Evolutionary conservation across 2,329 filamentous ascomycete species (phyloP).

Genomic region (Akanthomyces dipterigenus): DNA sequence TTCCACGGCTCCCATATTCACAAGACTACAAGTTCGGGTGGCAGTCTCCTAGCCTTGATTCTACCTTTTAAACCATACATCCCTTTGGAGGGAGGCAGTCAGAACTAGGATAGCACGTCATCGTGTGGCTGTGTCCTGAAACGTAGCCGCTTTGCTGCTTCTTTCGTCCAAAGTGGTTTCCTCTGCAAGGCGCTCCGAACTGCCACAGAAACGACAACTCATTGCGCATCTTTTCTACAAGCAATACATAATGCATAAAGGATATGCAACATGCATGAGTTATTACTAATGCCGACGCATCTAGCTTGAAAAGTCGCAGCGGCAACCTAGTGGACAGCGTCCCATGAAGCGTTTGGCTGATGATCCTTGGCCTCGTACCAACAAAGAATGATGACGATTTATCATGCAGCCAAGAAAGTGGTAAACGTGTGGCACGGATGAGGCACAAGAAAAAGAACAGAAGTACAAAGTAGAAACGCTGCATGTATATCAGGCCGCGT

Average conservation of each 20-base stretch:
- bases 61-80: no score
- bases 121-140: no score
- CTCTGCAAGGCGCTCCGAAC: not conserved
- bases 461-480: no score
- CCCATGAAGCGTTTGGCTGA: not conserved
- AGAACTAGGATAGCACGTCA: no score
- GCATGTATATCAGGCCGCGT: no score
- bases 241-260: not conserved
- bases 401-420: not conserved
- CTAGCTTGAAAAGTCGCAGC: not conserved
- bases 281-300: not conserved
- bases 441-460: no score
- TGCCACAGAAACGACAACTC: not conserved
- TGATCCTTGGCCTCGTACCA: not conserved
- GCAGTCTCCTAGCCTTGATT: no score
- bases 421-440: no score
- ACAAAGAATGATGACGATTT: not conserved
- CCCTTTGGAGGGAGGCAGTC: no score
- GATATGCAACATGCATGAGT: not conserved
- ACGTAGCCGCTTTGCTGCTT: no score
- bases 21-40: no score
- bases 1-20: no score
- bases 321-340: not conserved
- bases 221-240: not conserved
- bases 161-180: not conserved